Evolutionary conservation across 2,329 filamentous ascomycete species (phyloP).

Genomic region (Colletotrichum lupini): DNA sequence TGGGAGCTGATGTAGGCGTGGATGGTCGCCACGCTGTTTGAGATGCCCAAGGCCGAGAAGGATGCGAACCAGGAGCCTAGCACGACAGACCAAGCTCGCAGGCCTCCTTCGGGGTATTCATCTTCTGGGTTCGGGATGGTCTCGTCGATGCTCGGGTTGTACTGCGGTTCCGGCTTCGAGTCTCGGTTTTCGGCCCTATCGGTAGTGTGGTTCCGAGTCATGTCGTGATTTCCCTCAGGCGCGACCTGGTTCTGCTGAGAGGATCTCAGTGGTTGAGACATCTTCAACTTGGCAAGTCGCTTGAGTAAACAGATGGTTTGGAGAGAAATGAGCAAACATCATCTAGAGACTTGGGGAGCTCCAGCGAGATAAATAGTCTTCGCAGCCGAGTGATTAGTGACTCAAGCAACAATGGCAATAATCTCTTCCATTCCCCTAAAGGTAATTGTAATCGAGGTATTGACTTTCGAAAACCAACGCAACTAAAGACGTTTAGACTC

Average conservation of each 20-base stretch:
- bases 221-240: not conserved
- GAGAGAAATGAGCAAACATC: no score
- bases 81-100: slow-evolving; percentile 85
- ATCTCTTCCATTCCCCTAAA: no score
- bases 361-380: no score
- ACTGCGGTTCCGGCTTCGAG: not conserved
- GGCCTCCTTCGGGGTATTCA: slow-evolving; percentile 84
- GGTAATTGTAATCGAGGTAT: no score
- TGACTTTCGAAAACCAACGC: no score
- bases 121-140: slow-evolving; percentile 44
- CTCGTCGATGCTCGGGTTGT: not conserved
- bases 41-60: slow-evolving; percentile 78
- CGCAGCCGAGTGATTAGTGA: no score
- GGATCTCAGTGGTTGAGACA: not conserved
- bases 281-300: not conserved
- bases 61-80: slow-evolving; percentile 84
- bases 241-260: not conserved
- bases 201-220: not conserved
- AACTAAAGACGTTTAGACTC: no score
- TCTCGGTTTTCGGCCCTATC: no score
- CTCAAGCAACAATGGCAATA: no score
- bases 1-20: slow-evolving; percentile 81
- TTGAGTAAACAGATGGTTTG: no score
- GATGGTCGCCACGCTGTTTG: slow-evolving; percentile 83
- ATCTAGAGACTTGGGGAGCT: no score